phyloP scores from a whole-genome alignment of 2,329 filamentous ascomycete species.

The Ceratocystis cubensis region DNA sequence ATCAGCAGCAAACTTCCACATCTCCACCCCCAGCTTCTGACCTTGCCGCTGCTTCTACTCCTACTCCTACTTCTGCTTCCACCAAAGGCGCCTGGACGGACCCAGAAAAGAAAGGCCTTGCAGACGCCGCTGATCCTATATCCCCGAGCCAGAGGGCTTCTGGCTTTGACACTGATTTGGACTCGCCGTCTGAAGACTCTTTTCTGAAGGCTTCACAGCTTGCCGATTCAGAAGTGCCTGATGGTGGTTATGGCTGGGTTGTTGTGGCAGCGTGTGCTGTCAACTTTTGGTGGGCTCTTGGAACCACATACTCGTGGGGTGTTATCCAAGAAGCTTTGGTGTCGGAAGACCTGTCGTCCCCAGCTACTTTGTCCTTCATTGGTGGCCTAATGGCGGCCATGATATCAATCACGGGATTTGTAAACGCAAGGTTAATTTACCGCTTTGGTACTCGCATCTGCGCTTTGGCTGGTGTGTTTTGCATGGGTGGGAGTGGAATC shows the following conservation, averaged over 20 bases:
- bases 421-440: conserved; percentile 40
- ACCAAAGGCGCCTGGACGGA: not conserved
- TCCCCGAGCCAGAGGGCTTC: not conserved
- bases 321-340: conserved; percentile 47
- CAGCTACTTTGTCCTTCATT: conserved; percentile 46
- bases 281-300: conserved; percentile 44
- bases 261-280: conserved; percentile 40
- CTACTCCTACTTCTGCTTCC: not conserved
- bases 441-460: conserved; percentile 37
- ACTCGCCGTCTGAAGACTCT: conserved; percentile 19
- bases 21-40: not conserved
- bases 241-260: conserved; percentile 46
- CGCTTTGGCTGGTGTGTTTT: conserved; percentile 36
- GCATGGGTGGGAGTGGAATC: conserved; percentile 40
- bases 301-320: conserved; percentile 47
- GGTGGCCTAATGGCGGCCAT: conserved; percentile 40
- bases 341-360: conserved; percentile 34
- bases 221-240: conserved; percentile 36
- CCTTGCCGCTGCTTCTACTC: not conserved
- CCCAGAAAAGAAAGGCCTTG: conserved; percentile 6
- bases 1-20: not conserved
- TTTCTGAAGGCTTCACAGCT: conserved; percentile 32
- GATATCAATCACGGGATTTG: conserved; percentile 39
- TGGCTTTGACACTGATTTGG: conserved; percentile 3
- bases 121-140: not conserved